Conservation (phyloP, 768 basidiomycete genomes). For the Mycena chlorophos region DNA sequence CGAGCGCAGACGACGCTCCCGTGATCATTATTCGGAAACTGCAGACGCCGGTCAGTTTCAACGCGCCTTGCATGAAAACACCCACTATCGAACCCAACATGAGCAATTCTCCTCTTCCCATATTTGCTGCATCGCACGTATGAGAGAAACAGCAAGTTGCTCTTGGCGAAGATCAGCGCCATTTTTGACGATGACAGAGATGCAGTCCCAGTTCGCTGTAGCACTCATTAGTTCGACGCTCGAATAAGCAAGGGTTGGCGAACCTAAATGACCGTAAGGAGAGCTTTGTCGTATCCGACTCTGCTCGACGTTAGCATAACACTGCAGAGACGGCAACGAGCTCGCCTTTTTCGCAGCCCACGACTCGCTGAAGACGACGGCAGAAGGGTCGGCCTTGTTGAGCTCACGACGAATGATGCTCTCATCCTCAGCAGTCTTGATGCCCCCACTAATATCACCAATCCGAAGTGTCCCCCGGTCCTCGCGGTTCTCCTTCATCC, state of each 20-base stretch:
- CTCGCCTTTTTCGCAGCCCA: constrained; percentile 90
- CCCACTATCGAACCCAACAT: constrained; percentile 93
- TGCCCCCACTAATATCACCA: constrained; percentile 47
- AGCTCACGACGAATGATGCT: constrained; percentile 89
- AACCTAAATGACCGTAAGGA: constrained; percentile 94
- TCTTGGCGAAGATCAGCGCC: constrained; percentile 96
- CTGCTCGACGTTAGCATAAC: constrained; percentile 35
- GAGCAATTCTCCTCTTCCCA: constrained; percentile 92
- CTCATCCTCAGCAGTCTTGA: constrained; percentile 86
- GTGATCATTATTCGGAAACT: constrained; percentile 97
- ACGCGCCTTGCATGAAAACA: constrained; percentile 6
- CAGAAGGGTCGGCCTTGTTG: constrained; percentile 94
- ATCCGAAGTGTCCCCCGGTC: constrained; percentile 67
- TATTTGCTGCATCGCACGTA: constrained; percentile 88
- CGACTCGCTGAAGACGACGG: constrained; percentile 92
- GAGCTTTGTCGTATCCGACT: constrained; percentile 90
- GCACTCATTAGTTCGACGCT: constrained; percentile 3
- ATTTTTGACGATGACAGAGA: constrained; percentile 98
- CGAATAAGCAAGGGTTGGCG: constrained; percentile 16
- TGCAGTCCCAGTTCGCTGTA: constrained; percentile 79
- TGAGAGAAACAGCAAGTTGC: constrained; percentile 93
- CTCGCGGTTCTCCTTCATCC: constrained; percentile 76
- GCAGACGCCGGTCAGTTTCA: neutral
- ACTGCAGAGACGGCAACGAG: neutral
- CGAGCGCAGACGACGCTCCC: constrained; percentile 87